These are phyloP conservation scores for Fusarium verrucosum DNA, from an alignment of 2,329 filamentous ascomycete species.

Conservation along the genomic window DNA sequence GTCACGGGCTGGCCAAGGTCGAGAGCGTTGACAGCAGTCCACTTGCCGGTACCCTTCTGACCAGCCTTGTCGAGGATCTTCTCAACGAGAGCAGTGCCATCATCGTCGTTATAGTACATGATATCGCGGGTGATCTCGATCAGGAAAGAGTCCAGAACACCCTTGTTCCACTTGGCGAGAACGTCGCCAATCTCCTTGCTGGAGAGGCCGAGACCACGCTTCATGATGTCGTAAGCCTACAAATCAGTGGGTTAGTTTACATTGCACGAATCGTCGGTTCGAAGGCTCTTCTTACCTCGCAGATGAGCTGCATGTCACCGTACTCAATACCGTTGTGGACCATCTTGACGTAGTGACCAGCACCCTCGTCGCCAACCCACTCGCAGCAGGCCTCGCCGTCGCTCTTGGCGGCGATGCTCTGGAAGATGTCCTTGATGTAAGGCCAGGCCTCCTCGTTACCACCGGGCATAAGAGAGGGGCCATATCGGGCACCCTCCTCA, in stretches of 20 bases:
- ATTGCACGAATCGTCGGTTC: background rate
- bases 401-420: constrained; percentile 96
- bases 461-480: constrained; percentile 98
- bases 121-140: constrained; percentile 99
- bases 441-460: constrained; percentile 98
- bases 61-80: constrained; percentile 99
- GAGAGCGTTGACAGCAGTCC: constrained; percentile 98
- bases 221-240: constrained; percentile 99
- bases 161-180: constrained; percentile 97
- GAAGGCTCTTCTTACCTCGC: constrained; percentile 73
- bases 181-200: constrained; percentile 97
- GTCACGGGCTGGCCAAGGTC: constrained; percentile 99
- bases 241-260: constrained; percentile 32
- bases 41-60: constrained; percentile 99
- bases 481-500: constrained; percentile 98
- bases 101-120: constrained; percentile 97
- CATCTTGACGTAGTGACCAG: constrained; percentile 99
- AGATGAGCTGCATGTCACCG: constrained; percentile 99
- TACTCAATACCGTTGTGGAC: constrained; percentile 99
- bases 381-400: constrained; percentile 98
- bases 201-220: constrained; percentile 89
- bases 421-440: constrained; percentile 98
- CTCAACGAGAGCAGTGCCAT: constrained; percentile 89
- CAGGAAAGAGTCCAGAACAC: constrained; percentile 97
- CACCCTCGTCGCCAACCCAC: constrained; percentile 99